Evolutionary conservation across 805 yeast species (phyloP), one percentile per base, ranked within the genome.

Genomic region (Wickerhamomyces bovis): DNA sequence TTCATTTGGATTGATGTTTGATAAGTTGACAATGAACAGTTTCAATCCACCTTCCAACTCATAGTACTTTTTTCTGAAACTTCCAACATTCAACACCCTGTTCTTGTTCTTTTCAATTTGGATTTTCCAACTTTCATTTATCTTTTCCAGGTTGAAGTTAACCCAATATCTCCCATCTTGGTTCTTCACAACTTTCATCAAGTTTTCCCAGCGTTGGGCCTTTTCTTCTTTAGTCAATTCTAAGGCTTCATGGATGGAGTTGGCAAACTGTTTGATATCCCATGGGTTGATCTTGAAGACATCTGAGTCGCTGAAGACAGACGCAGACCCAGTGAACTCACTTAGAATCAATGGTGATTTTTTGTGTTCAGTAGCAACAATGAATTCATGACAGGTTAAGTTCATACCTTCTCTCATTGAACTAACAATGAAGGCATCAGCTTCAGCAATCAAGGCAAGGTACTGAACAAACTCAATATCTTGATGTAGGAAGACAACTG

Each of bases 331-430:
- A 1, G 97, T 89, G 57, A 94, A 94, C 64, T 94, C 99, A 35
- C 96, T 86, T 46, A 94, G 66, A 41, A 94, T 76, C 51, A 92
- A 73, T 2, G 97, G 96, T 0, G 96, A 84, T 53, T 84, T 81
- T 49, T 78, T 78, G 38, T 77, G 79, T 20, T 72, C 67, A 1
- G 94, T 78, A 22, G 95, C 86, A 46, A 83, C 83, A 38, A 89
- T 77, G 62, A 85, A 94, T 63, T 94, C 99, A 61, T 94, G 99
- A 56, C 97, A 92, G 0, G 98, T 90, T 60, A 94, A 72, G 58
- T 94, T 94, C 89, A 94, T 86, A 22, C 99, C 99, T 65, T 94
- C 99, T 61, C 99, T 81, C 73, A 92, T 77, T 2, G 96, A 86
- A 10, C 95, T 82, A 2, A 92, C 97, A 39, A 86, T 81, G 59